A percentile compares a stretch with the other conserved stretches of the same genome.
phyloP scores from a whole-genome alignment of 139 green algal genomes.

The Tetraselmis chui region DNA sequence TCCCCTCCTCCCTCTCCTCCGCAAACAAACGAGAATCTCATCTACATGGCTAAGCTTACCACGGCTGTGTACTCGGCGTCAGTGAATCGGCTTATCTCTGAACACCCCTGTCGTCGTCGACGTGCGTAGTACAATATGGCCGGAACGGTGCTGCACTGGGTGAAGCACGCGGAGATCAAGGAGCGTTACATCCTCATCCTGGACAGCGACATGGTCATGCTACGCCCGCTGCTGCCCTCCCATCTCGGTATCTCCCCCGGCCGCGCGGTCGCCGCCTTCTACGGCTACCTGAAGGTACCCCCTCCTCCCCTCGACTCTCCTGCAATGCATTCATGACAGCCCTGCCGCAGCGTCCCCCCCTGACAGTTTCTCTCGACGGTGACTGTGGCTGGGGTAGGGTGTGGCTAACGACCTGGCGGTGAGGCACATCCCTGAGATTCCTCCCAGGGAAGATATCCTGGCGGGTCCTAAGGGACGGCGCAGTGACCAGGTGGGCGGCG shows the following conservation, averaged over 20 bases:
- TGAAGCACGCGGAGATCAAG: conserved; percentile 31
- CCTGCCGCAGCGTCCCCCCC: conserved; percentile 1
- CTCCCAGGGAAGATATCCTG: conserved; percentile 55
- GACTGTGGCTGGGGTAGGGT: conserved; percentile 8
- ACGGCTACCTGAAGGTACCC: conserved; percentile 40
- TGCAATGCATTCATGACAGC: background rate
- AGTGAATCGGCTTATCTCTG: too few relatives aligned
- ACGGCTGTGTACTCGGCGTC: too few relatives aligned
- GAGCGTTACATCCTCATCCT: conserved; percentile 58
- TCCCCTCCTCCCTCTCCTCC: too few relatives aligned
- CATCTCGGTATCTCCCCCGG: conserved; percentile 21
- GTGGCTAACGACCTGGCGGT: conserved; percentile 59
- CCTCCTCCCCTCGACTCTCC: background rate
- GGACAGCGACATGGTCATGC: conserved; percentile 62
- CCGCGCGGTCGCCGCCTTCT: conserved; percentile 26
- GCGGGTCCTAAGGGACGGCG: conserved; percentile 24
- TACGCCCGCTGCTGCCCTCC: conserved; percentile 27
- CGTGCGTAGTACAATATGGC: conserved; percentile 30
- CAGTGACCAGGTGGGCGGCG: conserved; percentile 43
- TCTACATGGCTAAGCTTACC: too few relatives aligned
- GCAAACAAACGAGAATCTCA: too few relatives aligned
- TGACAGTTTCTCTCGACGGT: background rate
- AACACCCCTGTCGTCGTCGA: too few relatives aligned
- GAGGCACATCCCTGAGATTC: conserved; percentile 53
- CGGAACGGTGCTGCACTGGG: background rate